Evolutionary conservation across 768 basidiomycete genomes (phyloP).

Genomic region (Mycena albidolilacea): DNA sequence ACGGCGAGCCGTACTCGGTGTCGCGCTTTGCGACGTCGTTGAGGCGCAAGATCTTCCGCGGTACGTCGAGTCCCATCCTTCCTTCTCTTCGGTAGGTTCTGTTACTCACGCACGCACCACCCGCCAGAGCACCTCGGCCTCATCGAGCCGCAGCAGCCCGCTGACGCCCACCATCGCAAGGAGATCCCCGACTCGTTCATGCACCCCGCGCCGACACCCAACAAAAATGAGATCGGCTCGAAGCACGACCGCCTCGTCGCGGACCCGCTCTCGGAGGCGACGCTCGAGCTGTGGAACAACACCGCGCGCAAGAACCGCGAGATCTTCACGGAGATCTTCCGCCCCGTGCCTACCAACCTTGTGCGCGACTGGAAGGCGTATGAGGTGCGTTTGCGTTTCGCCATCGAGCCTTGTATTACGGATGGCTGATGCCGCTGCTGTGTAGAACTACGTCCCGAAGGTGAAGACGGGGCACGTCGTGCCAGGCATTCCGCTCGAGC

Average conservation of each 20-base stretch:
- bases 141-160: constrained; percentile 77
- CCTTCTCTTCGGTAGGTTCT: constrained; percentile 19
- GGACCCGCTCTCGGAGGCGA: constrained; percentile 82
- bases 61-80: constrained; percentile 53
- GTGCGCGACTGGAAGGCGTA: constrained; percentile 86
- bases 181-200: constrained; percentile 72
- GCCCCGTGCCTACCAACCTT: constrained; percentile 87
- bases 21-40: constrained; percentile 88
- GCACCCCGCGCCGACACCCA: constrained; percentile 82
- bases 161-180: constrained; percentile 41
- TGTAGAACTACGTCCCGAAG: constrained; percentile 82
- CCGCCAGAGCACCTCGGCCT: constrained; percentile 88
- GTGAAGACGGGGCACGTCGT: constrained; percentile 87
- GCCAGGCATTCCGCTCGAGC: constrained; percentile 72
- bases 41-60: constrained; percentile 86
- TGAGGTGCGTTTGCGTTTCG: constrained; percentile 63
- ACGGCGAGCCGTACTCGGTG: constrained; percentile 80
- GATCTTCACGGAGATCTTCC: constrained; percentile 89
- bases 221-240: constrained; percentile 73
- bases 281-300: constrained; percentile 70
- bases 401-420: neutral
- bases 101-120: constrained; percentile 1
- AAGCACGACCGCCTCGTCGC: constrained; percentile 77
- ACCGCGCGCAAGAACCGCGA: constrained; percentile 88
- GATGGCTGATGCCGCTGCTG: neutral